These are phyloP conservation scores for Panicum hallii DNA, from an alignment of 202 grass and related monocot genomes.

Conservation along the genomic window DNA sequence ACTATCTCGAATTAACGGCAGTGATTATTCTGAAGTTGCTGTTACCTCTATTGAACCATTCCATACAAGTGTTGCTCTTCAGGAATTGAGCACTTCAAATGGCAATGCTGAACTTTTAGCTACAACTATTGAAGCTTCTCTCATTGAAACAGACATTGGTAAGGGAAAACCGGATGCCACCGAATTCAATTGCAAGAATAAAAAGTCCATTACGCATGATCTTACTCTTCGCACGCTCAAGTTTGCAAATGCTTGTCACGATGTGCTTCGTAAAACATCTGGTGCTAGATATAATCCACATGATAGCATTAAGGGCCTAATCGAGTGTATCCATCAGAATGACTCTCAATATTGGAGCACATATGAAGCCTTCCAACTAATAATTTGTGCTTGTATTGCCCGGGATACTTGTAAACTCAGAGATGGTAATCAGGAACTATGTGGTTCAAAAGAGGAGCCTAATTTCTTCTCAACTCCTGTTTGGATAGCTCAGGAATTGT, in stretches of 20 bases:
- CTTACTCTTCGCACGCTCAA: conserved; percentile 53
- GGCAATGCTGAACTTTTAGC: conserved; percentile 32
- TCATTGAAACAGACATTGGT: conserved; percentile 15
- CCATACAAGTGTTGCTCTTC: conserved; percentile 21
- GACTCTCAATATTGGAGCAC: conserved; percentile 48
- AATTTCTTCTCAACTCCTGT: conserved; percentile 22
- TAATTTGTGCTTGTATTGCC: conserved; percentile 53
- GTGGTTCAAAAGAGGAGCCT: conserved; percentile 24
- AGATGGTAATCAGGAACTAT: conserved; percentile 40
- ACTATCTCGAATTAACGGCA: conserved; percentile 46
- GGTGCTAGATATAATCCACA: conserved; percentile 47
- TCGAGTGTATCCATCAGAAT: conserved; percentile 58
- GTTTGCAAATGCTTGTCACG: conserved; percentile 69
- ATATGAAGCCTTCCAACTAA: conserved; percentile 71
- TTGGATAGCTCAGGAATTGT: conserved; percentile 73
- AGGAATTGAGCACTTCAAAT: conserved; percentile 33
- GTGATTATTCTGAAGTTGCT: conserved; percentile 18
- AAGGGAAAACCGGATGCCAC: conserved; percentile 26
- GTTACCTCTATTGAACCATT: conserved; percentile 40
- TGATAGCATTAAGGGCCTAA: conserved; percentile 55
- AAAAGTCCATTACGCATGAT: conserved; percentile 31
- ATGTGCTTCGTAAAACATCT: conserved; percentile 54
- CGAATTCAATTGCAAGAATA: conserved; percentile 33
- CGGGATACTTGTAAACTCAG: conserved; percentile 40
- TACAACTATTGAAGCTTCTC: conserved; percentile 19